phyloP scores from a whole-genome alignment of 306 rosid species.

The Glycine tomentella region DNA sequence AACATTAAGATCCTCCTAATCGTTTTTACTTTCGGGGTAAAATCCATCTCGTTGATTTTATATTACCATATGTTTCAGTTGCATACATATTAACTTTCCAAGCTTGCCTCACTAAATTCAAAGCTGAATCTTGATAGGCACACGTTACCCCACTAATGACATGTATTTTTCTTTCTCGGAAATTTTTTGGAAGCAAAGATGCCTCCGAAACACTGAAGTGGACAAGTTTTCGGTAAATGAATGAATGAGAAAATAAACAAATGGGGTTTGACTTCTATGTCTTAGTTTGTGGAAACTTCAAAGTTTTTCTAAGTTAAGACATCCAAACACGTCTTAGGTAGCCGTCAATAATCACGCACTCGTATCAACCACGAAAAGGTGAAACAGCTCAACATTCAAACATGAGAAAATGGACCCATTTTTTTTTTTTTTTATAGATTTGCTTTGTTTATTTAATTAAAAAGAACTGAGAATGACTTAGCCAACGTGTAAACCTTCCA shows the following conservation, averaged over 20 bases:
- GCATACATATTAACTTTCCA: slow-evolving; percentile 21
- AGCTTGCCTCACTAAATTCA: neutral
- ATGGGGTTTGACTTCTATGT: slow-evolving; percentile 42
- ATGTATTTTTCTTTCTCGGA: neutral
- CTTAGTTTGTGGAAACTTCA: slow-evolving; percentile 39
- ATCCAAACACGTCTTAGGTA: slow-evolving; percentile 44
- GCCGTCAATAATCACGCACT: slow-evolving; percentile 20
- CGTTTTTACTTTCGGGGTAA: neutral
- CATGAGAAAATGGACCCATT: neutral
- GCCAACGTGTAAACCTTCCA: slow-evolving; percentile 40
- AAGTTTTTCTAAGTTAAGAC: slow-evolving; percentile 14
- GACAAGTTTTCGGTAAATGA: neutral
- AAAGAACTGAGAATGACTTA: slow-evolving; percentile 25
- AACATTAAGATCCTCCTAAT: neutral
- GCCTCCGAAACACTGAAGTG: neutral
- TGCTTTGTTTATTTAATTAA: neutral
- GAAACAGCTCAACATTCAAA: slow-evolving; percentile 33
- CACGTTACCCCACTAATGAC: slow-evolving; percentile 31
- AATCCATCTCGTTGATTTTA: neutral
- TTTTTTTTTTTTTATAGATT: neutral
- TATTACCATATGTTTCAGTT: neutral
- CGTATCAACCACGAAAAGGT: slow-evolving; percentile 27
- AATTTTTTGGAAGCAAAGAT: slow-evolving; percentile 33
- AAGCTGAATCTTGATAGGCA: slow-evolving; percentile 4
- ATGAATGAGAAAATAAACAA: slow-evolving; percentile 4